phyloP scores from a whole-genome alignment of 805 yeast species.

The Metschnikowia cerradonensis region DNA sequence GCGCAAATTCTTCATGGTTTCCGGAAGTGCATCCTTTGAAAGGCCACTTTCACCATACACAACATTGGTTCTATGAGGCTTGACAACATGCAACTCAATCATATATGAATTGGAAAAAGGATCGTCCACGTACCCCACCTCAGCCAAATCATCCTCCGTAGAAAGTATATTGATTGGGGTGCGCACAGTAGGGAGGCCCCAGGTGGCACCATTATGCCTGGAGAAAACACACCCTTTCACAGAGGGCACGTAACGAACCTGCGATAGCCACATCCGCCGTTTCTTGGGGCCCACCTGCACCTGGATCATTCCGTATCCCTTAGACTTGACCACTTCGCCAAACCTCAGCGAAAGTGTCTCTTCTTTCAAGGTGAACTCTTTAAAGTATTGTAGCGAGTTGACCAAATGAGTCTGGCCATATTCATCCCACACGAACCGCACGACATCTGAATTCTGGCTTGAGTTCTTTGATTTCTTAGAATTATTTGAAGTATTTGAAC shows the following conservation, averaged over 20 bases:
- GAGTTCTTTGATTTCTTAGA: neutral
- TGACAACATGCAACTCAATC: neutral
- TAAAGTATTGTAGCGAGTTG: neutral
- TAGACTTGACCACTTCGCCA: neutral
- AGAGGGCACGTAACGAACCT: neutral
- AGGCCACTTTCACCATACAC: neutral
- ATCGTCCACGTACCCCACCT: neutral
- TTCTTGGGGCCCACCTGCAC: neutral
- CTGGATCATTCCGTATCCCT: neutral
- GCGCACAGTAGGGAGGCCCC: neutral
- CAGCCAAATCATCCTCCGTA: neutral
- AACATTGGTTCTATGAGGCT: neutral
- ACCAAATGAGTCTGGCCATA: neutral
- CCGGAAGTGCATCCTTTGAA: neutral
- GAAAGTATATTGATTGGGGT: neutral
- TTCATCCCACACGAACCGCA: neutral
- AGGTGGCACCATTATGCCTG: neutral
- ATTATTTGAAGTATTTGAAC: too few species aligned
- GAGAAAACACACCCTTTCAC: constrained; percentile 1
- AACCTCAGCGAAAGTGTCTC: neutral
- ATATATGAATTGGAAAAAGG: neutral
- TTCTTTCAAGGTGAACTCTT: neutral
- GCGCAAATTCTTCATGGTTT: neutral
- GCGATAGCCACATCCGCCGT: neutral
- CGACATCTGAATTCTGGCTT: neutral